Conservation (phyloP, 768 basidiomycete genomes). For the Mycena vitilis region DNA sequence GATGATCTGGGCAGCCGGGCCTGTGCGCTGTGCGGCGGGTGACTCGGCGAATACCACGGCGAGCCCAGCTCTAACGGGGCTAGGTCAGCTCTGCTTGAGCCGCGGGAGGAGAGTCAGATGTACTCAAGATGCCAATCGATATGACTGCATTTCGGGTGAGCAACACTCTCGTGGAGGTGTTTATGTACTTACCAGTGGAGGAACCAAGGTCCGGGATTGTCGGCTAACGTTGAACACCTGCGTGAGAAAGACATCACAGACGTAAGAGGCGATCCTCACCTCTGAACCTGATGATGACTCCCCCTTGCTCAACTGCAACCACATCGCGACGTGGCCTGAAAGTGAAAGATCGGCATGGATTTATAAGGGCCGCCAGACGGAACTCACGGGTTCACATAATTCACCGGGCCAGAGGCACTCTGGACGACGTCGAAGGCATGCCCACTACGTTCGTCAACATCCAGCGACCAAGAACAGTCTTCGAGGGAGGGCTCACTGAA, state of each 20-base stretch:
- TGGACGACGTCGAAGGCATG: constrained; percentile 45
- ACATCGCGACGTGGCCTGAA: constrained; percentile 42
- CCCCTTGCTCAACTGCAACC: constrained; percentile 30
- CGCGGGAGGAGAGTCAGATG: neutral
- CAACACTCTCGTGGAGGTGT: too few species aligned
- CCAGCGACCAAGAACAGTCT: neutral
- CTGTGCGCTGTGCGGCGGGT: constrained; percentile 41
- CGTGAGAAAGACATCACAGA: neutral
- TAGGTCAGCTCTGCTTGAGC: neutral
- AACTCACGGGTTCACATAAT: constrained; percentile 39
- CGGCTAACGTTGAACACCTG: neutral
- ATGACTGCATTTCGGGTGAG: constrained; percentile 1
- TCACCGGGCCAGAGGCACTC: constrained; percentile 34
- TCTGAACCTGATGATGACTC: constrained; percentile 23
- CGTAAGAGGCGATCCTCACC: neutral
- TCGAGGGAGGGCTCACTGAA: constrained; percentile 26
- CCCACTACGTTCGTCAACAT: constrained; percentile 29
- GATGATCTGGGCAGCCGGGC: constrained; percentile 42
- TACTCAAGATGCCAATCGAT: constrained; percentile 50
- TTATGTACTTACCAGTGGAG: neutral
- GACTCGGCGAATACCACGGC: constrained; percentile 54
- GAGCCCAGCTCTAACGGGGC: constrained; percentile 44
- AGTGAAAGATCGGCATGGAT: neutral
- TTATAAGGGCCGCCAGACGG: neutral
- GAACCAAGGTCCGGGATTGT: constrained; percentile 9